Percentiles rank a stretch among this genome's conserved stretches.
These are phyloP conservation scores for Stagonosporopsis rhizophila DNA, from an alignment of 2,329 filamentous ascomycete species.

Conservation along the genomic window DNA sequence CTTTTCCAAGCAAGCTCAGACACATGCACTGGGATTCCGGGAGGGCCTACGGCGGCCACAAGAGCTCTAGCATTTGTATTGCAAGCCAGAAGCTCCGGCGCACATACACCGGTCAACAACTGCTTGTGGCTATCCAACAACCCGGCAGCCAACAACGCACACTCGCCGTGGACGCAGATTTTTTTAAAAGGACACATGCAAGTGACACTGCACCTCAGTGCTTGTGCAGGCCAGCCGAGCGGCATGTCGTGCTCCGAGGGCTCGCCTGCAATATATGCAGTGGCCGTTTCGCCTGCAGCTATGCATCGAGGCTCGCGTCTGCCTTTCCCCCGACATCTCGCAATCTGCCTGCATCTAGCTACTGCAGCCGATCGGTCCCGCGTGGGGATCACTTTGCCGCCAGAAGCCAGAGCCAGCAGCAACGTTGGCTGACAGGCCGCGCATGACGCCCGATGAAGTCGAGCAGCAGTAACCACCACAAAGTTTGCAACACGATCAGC, in stretches of 20 bases:
- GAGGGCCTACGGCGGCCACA: neutral
- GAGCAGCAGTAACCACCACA: neutral
- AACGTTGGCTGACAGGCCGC: conserved; percentile 32
- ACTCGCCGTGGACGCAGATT: neutral
- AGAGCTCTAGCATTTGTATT: neutral
- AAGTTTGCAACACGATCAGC: conserved; percentile 21
- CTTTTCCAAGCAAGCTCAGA: neutral
- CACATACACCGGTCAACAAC: conserved; percentile 11
- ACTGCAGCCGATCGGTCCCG: conserved; percentile 37
- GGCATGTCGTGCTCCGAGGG: conserved; percentile 28
- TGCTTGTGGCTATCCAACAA: conserved; percentile 17
- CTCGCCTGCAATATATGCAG: conserved; percentile 33
- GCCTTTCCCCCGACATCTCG: conserved; percentile 28
- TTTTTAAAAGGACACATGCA: conserved; percentile 3
- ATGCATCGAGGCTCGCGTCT: conserved; percentile 24
- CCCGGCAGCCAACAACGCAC: conserved; percentile 25
- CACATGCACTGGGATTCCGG: neutral
- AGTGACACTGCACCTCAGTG: conserved; percentile 35
- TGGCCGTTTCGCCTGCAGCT: conserved; percentile 38
- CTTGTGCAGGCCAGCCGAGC: conserved; percentile 34
- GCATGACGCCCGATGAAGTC: conserved; percentile 22
- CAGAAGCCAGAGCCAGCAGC: conserved; percentile 1
- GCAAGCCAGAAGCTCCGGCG: conserved; percentile 4
- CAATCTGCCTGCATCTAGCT: conserved; percentile 35
- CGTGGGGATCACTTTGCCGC: conserved; percentile 11